Conservation (phyloP, 1,139 yeast species). For the Geotrichum klebahnii region DNA sequence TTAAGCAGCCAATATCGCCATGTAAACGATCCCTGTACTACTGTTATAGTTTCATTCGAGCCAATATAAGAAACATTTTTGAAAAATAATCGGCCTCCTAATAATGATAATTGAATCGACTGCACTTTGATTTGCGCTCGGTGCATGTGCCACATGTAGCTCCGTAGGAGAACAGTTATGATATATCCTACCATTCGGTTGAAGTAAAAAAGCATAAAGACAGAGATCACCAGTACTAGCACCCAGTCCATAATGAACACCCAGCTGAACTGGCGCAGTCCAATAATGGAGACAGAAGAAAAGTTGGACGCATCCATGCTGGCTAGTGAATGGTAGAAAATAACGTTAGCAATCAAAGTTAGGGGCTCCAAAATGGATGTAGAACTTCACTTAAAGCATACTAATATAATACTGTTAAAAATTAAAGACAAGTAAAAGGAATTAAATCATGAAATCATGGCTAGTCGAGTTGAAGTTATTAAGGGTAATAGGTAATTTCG, state of each 20-base stretch:
- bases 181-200: slow-evolving; percentile 67
- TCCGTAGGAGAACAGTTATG: slow-evolving; percentile 49
- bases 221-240: slow-evolving; percentile 56
- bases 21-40: slow-evolving; percentile 67
- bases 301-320: neutral
- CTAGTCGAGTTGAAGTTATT: neutral
- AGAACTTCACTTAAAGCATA: neutral
- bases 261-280: slow-evolving; percentile 57
- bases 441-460: neutral
- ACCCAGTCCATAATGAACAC: slow-evolving; percentile 82
- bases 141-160: slow-evolving; percentile 60
- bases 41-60: slow-evolving; percentile 63
- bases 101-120: slow-evolving; percentile 65
- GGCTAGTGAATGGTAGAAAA: neutral
- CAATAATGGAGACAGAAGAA: slow-evolving; percentile 21
- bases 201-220: slow-evolving; percentile 70
- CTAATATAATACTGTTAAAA: neutral
- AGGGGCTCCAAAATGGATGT: too few species aligned
- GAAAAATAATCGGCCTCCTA: slow-evolving; percentile 79
- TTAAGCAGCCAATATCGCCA: slow-evolving; percentile 84
- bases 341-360: neutral
- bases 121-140: slow-evolving; percentile 61
- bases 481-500: neutral
- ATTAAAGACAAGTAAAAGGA: neutral
- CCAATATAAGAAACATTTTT: slow-evolving; percentile 70